A percentile compares a stretch with the other conserved stretches of the same genome.
Evolutionary conservation across 1,284 basidiomycete genomes (phyloP).

Genomic region (Sparassis latifolia): DNA sequence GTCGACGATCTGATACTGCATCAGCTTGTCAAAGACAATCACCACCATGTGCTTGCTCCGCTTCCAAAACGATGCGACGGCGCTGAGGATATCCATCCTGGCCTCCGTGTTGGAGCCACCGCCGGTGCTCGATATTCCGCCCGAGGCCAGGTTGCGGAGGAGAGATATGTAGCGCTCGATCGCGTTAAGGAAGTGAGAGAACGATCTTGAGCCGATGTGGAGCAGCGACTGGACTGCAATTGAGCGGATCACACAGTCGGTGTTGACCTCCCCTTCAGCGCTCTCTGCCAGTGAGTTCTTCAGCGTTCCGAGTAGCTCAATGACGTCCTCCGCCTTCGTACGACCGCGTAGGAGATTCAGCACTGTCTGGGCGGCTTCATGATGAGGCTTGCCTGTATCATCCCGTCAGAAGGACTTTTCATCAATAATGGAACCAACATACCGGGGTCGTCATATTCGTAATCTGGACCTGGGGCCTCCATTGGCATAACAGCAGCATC

Average conservation of each 20-base stretch:
- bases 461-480: constrained; percentile 78
- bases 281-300: constrained; percentile 53
- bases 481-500: constrained; percentile 62
- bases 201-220: constrained; percentile 89
- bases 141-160: constrained; percentile 64
- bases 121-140: constrained; percentile 30
- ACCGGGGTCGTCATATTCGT: constrained; percentile 73
- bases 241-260: constrained; percentile 66
- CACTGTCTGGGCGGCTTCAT: constrained; percentile 77
- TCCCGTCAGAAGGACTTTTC: neutral
- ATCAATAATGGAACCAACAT: constrained; percentile 3
- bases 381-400: constrained; percentile 60
- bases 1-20: constrained; percentile 98
- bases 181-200: constrained; percentile 97
- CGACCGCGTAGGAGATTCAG: constrained; percentile 76
- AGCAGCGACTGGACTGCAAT: constrained; percentile 88
- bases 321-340: constrained; percentile 75
- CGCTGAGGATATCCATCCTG: constrained; percentile 65
- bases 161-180: constrained; percentile 95
- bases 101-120: constrained; percentile 47
- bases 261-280: constrained; percentile 47
- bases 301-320: constrained; percentile 69
- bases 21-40: constrained; percentile 94
- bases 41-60: constrained; percentile 77
- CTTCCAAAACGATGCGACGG: constrained; percentile 75